phyloP scores from a whole-genome alignment of 129 eudicot genomes.

The Silybum marianum region DNA sequence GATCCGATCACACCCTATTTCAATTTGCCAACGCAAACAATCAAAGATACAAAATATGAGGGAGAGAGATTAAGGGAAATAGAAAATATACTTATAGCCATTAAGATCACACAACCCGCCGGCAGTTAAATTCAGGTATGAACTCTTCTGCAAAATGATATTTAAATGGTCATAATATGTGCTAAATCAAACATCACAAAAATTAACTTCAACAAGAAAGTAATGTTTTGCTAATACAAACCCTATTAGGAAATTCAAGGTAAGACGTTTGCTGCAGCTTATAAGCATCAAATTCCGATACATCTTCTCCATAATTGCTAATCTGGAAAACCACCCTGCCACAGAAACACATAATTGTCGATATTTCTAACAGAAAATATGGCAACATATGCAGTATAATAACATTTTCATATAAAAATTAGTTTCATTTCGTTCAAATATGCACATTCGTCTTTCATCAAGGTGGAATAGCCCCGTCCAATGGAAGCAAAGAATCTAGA shows the following conservation, averaged over 20 bases:
- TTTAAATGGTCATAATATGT: constrained; percentile 25
- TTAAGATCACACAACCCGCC: constrained; percentile 16
- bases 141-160: constrained; percentile 26
- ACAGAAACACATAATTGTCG: background rate
- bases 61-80: background rate
- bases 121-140: constrained; percentile 21
- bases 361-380: background rate
- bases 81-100: constrained; percentile 24
- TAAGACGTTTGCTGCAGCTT: constrained; percentile 1
- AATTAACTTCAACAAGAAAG: constrained; percentile 15
- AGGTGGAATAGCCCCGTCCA: background rate
- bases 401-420: background rate
- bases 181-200: constrained; percentile 28
- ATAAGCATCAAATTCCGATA: constrained; percentile 21
- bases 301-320: constrained; percentile 21
- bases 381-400: background rate
- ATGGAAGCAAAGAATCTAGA: background rate
- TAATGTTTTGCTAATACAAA: constrained; percentile 25
- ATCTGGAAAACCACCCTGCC: constrained; percentile 20
- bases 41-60: constrained; percentile 13
- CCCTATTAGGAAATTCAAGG: constrained; percentile 18
- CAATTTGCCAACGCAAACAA: constrained; percentile 18
- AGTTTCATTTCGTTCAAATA: background rate
- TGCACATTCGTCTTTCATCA: background rate
- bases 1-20: constrained; percentile 7